Evolutionary conservation across 176 grass and related monocot genomes (phyloP).

Genomic region (Aechmea fasciata): DNA sequence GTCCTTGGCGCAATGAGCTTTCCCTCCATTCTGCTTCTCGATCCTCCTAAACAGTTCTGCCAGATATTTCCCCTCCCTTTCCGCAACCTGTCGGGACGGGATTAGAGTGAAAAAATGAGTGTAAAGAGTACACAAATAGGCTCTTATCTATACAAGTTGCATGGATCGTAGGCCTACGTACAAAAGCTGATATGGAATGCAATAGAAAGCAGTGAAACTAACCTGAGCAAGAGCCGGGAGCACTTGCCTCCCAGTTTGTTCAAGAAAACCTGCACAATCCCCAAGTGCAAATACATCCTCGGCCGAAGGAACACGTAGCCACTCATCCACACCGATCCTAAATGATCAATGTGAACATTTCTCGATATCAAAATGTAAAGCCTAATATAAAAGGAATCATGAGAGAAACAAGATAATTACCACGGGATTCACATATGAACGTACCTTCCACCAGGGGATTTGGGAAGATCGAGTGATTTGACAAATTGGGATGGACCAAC

Average conservation of each 20-base stretch:
- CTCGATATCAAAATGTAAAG: not conserved
- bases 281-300: constrained; percentile 83
- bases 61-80: constrained; percentile 76
- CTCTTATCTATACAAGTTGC: no score
- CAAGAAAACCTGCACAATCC: constrained; percentile 88
- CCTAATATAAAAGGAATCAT: not conserved
- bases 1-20: constrained; percentile 40
- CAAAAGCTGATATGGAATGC: not conserved
- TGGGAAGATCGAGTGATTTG: constrained; percentile 46
- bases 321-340: constrained; percentile 84
- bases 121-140: not conserved
- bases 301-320: constrained; percentile 56
- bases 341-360: not conserved
- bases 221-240: constrained; percentile 97
- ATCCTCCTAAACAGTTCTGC: constrained; percentile 39
- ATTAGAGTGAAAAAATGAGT: not conserved
- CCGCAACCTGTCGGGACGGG: constrained; percentile 34
- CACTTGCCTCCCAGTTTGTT: constrained; percentile 51
- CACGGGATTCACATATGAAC: not conserved
- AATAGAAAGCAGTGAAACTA: not conserved
- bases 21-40: constrained; percentile 54
- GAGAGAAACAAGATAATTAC: not conserved
- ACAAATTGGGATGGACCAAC: constrained; percentile 74
- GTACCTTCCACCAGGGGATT: constrained; percentile 57
- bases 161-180: not conserved